phyloP scores from a whole-genome alignment of 129 eudicot species.

The Helichrysum umbraculigerum region DNA sequence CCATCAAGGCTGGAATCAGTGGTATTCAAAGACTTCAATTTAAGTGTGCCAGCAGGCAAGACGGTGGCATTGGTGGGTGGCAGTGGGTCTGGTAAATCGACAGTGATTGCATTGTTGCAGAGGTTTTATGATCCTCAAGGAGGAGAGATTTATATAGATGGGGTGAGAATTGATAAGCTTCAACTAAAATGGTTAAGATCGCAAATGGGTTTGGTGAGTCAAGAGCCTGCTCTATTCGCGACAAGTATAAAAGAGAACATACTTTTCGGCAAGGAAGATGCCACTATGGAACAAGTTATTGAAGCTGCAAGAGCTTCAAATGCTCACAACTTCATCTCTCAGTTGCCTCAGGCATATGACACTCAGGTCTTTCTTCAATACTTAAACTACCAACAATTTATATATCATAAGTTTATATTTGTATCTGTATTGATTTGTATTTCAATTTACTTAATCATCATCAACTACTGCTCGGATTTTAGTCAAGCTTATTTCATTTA shows the following conservation, averaged over 20 bases:
- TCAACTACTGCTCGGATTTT: too few relatives aligned
- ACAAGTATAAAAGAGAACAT: slow-evolving; percentile 85
- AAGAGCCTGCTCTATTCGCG: slow-evolving; percentile 89
- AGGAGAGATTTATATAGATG: slow-evolving; percentile 72
- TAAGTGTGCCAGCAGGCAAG: slow-evolving; percentile 61
- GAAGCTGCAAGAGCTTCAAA: slow-evolving; percentile 85
- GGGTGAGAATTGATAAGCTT: slow-evolving; percentile 58
- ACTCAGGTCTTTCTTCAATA: slow-evolving; percentile 64
- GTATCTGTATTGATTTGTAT: too few relatives aligned
- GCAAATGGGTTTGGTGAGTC: slow-evolving; percentile 95
- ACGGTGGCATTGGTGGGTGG: slow-evolving; percentile 82
- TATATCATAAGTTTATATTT: too few relatives aligned
- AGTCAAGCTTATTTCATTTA: too few relatives aligned
- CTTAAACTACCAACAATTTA: too few relatives aligned
- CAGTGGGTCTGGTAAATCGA: slow-evolving; percentile 86
- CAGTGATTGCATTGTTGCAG: slow-evolving; percentile 64
- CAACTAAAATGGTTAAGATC: slow-evolving; percentile 89
- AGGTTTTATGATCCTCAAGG: slow-evolving; percentile 74
- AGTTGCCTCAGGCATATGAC: slow-evolving; percentile 86
- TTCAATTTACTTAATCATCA: too few relatives aligned
- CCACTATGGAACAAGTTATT: slow-evolving; percentile 68
- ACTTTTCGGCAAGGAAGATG: slow-evolving; percentile 91
- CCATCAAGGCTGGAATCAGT: slow-evolving; percentile 62
- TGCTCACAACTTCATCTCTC: slow-evolving; percentile 86
- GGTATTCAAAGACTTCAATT: slow-evolving; percentile 51